Conservation (phyloP, 1,139 yeast species). For the Suhomyces anneliseae region DNA sequence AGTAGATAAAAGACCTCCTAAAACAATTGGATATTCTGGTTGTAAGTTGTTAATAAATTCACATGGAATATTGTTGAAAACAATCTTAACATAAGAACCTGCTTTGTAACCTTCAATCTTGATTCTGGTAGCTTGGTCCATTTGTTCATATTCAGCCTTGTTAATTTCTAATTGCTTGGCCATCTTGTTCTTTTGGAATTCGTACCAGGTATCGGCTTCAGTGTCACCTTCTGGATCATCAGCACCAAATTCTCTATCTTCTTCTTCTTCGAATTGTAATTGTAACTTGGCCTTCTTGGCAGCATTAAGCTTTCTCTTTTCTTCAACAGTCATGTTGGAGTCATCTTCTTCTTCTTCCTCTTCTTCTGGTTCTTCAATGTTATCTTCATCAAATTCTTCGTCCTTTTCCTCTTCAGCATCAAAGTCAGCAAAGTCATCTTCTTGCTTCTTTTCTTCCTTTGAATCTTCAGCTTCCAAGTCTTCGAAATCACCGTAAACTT, state of each 20-base stretch:
- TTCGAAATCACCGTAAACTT: slow-evolving; percentile 75
- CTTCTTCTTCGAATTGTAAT: slow-evolving; percentile 89
- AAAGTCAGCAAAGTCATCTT: slow-evolving; percentile 57
- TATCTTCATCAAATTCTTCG: slow-evolving; percentile 35
- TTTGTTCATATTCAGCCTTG: slow-evolving; percentile 68
- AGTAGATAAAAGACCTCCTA: slow-evolving; percentile 88
- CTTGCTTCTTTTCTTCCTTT: slow-evolving; percentile 24
- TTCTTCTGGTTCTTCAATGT: slow-evolving; percentile 25
- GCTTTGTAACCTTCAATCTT: slow-evolving; percentile 90
- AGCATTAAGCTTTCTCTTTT: slow-evolving; percentile 78
- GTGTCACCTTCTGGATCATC: slow-evolving; percentile 74
- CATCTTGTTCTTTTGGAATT: slow-evolving; percentile 93
- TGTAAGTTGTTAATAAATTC: slow-evolving; percentile 87
- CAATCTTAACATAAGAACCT: slow-evolving; percentile 90
- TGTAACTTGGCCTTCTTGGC: slow-evolving; percentile 85
- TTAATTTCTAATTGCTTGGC: slow-evolving; percentile 95
- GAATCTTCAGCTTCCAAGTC: slow-evolving; percentile 55
- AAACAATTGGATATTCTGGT: slow-evolving; percentile 78
- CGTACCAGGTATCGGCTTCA: slow-evolving; percentile 95
- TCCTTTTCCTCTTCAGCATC: slow-evolving; percentile 50
- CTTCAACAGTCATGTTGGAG: slow-evolving; percentile 54
- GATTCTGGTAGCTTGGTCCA: slow-evolving; percentile 75
- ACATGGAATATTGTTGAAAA: slow-evolving; percentile 81
- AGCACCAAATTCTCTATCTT: slow-evolving; percentile 72
- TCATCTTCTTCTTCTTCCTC: slow-evolving; percentile 38